Evolutionary conservation across 2,329 filamentous ascomycete genomes (phyloP).

Genomic region (Sclerotinia trifoliorum): DNA sequence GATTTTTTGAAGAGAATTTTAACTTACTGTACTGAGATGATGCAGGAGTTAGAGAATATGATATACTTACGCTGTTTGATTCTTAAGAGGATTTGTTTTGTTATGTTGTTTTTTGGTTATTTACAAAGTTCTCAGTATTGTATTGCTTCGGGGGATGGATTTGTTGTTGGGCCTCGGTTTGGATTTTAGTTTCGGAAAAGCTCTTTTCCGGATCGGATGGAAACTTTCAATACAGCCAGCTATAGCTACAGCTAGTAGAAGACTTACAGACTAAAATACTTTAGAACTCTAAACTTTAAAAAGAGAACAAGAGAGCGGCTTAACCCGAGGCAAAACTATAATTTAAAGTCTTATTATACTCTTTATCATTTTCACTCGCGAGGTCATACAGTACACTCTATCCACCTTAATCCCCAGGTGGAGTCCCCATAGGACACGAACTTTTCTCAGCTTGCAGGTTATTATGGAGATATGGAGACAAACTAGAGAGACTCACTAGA

Average conservation of each 20-base stretch:
- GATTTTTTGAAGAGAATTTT: not conserved
- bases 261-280: not conserved
- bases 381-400: too few relatives aligned
- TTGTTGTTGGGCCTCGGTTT: not conserved
- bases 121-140: not conserved
- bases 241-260: not conserved
- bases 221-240: not conserved
- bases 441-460: constrained; percentile 1
- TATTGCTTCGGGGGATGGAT: not conserved
- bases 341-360: not conserved
- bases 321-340: too few relatives aligned
- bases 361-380: too few relatives aligned
- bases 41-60: not conserved
- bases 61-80: not conserved
- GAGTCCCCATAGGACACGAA: constrained; percentile 11
- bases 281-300: not conserved
- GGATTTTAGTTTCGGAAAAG: not conserved
- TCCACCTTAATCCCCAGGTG: constrained; percentile 5
- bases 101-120: not conserved
- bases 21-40: not conserved
- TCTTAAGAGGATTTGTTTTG: not conserved
- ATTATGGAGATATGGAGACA: constrained; percentile 1
- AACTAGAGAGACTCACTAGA: not conserved
- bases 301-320: not conserved
- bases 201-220: not conserved